Evolutionary conservation across 1,139 yeast genomes (phyloP), one percentile per base, ranked within the genome.

Genomic region (Protomyces inundatus): DNA sequence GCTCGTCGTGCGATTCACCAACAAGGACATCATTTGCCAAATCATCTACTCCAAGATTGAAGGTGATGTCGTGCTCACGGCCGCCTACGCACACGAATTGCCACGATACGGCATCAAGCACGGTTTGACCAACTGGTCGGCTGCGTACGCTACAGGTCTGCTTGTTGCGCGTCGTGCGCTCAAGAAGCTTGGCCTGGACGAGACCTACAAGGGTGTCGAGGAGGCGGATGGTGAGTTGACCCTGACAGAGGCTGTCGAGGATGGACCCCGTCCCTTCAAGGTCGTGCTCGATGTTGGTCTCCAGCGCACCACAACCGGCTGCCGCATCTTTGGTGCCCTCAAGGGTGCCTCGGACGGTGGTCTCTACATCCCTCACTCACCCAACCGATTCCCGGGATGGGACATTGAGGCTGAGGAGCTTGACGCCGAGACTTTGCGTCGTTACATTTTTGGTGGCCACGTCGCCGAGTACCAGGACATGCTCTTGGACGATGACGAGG

Each of bases 331-430:
- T 77, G 99, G 98, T 88, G 97, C 91, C 78, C 85, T 95, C 79
- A 93, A 93, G 88, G 99, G 99, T 88, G 98, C 98, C 78, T 91
- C 98, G 71, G 99, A 93, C 80, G 99, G 98, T 88, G 99, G 99
- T 77, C 85, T 93, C 77, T 90, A 88, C 91, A 85, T 93, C 79
- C 99, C 99, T 74, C 99, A 93, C 91, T 90, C 96, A 75, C 88
- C 96, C 78, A 91, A 91, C 87, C 91, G 98, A 88, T 93, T 91
- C 97, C 99, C 99, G 82, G 99, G 98, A 84, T 93, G 93, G 95
- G 99, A 93, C 82, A 88, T 91, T 77, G 99, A 93, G 84, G 79
- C 88, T 75, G 97, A 91, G 84, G 98, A 93, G 83, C 87, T 95
- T 77, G 98, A 93, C 79, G 90, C 97, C 76, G 98, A 95, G 79